These are phyloP conservation scores for Paragyromitra xinjiangensis DNA, from an alignment of 495 filamentous ascomycete genomes.

Conservation along the genomic window DNA sequence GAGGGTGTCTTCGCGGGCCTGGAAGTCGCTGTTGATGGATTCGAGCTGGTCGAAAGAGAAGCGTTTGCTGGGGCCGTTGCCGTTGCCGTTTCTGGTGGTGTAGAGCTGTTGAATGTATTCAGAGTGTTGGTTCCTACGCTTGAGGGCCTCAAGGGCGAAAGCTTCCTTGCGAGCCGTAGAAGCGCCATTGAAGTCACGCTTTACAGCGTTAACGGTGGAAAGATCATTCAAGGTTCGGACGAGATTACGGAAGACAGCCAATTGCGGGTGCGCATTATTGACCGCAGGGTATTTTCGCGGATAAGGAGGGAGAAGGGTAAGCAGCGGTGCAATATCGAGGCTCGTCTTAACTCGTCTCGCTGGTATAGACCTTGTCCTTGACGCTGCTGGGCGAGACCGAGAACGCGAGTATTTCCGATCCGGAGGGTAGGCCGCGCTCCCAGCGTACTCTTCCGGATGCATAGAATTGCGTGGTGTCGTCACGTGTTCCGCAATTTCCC, in stretches of 20 bases:
- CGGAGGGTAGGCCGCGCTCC: conserved; percentile 48
- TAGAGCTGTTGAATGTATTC: conserved; percentile 57
- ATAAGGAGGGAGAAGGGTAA: conserved; percentile 92
- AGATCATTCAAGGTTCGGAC: conserved; percentile 82
- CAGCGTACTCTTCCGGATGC: conserved; percentile 56
- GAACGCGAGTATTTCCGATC: conserved; percentile 59
- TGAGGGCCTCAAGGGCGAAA: conserved; percentile 47
- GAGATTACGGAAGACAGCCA: conserved; percentile 76
- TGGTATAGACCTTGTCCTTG: conserved; percentile 59
- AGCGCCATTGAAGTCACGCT: conserved; percentile 65
- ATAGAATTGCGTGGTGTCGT: conserved; percentile 45
- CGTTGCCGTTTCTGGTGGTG: conserved; percentile 12
- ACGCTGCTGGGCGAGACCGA: conserved; percentile 46
- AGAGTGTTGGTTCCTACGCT: conserved; percentile 54
- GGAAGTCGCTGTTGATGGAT: conserved; percentile 54
- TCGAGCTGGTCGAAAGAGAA: conserved; percentile 54
- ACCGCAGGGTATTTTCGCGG: conserved; percentile 93
- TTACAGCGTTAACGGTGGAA: conserved; percentile 72
- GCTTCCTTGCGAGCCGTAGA: conserved; percentile 50
- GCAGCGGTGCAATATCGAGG: conserved; percentile 87
- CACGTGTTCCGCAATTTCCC: conserved; percentile 54
- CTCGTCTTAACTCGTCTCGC: conserved; percentile 58
- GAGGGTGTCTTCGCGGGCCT: conserved; percentile 48
- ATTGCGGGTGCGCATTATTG: conserved; percentile 91
- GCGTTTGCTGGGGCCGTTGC: conserved; percentile 44